These are phyloP conservation scores for Chytriomyces hyalinus DNA, from an alignment of 192 early-diverging fungal species.

Conservation along the genomic window DNA sequence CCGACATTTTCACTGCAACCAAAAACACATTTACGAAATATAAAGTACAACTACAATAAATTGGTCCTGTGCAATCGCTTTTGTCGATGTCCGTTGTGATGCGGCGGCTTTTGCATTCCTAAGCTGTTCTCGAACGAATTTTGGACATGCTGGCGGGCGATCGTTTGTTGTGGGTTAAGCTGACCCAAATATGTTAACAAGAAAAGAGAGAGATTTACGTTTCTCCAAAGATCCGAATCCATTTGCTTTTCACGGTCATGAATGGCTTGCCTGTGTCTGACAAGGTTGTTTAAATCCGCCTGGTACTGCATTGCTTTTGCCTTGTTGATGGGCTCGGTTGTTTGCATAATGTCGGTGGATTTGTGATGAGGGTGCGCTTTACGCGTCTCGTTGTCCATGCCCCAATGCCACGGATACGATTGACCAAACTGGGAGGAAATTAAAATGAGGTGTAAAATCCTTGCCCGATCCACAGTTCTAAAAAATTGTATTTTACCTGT, in stretches of 20 bases:
- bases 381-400: not conserved
- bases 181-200: not conserved
- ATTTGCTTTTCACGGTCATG: not conserved
- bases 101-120: constrained; percentile 11
- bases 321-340: constrained; percentile 9
- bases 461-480: not conserved
- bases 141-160: constrained; percentile 4
- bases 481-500: not conserved
- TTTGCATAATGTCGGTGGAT: constrained; percentile 8
- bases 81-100: not conserved
- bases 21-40: too few species aligned
- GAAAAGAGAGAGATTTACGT: not conserved
- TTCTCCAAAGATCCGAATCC: constrained; percentile 19
- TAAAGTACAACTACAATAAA: too few species aligned
- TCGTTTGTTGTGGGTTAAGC: not conserved
- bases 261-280: not conserved
- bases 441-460: too few species aligned
- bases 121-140: constrained; percentile 22
- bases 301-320: constrained; percentile 9
- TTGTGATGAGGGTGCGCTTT: constrained; percentile 16
- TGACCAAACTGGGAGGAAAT: constrained; percentile 1
- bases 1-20: too few species aligned
- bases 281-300: constrained; percentile 9
- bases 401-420: constrained; percentile 28
- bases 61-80: too few species aligned